These are phyloP conservation scores for Leccinum incarnatum DNA, from an alignment of 768 basidiomycete species.

Conservation along the genomic window DNA sequence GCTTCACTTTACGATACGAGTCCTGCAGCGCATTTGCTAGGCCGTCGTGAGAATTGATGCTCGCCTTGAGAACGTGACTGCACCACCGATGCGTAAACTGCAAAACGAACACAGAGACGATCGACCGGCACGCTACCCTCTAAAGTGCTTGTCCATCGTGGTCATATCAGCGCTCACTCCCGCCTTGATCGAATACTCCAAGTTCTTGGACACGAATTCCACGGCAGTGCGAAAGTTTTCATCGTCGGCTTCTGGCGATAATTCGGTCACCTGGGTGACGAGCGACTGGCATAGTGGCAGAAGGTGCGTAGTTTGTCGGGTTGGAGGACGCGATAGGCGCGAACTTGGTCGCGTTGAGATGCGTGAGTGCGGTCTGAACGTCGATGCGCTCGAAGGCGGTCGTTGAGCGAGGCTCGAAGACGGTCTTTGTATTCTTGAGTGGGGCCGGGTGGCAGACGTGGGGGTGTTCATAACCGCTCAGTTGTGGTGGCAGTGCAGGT, in stretches of 20 bases:
- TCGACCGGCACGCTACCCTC: slow-evolving; percentile 43
- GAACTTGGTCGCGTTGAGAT: slow-evolving; percentile 39
- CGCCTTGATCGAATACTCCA: slow-evolving; percentile 59
- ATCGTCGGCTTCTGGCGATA: slow-evolving; percentile 42
- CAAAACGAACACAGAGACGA: slow-evolving; percentile 1
- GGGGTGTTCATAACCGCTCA: slow-evolving; percentile 20
- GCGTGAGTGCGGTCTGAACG: slow-evolving; percentile 33
- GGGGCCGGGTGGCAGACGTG: slow-evolving; percentile 18
- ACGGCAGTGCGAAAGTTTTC: slow-evolving; percentile 47
- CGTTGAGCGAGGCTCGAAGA: slow-evolving; percentile 39
- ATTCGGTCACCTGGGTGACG: slow-evolving; percentile 51
- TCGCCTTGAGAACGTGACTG: slow-evolving; percentile 66
- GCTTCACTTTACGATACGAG: slow-evolving; percentile 51
- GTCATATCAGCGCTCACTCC: slow-evolving; percentile 55
- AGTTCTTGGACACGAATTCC: slow-evolving; percentile 55
- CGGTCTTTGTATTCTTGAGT: slow-evolving; percentile 26
- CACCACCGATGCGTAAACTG: slow-evolving; percentile 12
- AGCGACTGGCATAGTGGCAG: slow-evolving; percentile 54
- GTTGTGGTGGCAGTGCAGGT: slow-evolving; percentile 8
- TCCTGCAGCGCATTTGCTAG: slow-evolving; percentile 59
- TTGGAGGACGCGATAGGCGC: slow-evolving; percentile 50
- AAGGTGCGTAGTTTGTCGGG: slow-evolving; percentile 49
- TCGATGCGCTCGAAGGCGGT: slow-evolving; percentile 43
- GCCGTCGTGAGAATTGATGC: slow-evolving; percentile 59
- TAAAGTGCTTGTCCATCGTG: slow-evolving; percentile 48